Base-by-base conservation (phyloP, 352 stramenopile species). In the Aphanomyces astaci region DNA sequence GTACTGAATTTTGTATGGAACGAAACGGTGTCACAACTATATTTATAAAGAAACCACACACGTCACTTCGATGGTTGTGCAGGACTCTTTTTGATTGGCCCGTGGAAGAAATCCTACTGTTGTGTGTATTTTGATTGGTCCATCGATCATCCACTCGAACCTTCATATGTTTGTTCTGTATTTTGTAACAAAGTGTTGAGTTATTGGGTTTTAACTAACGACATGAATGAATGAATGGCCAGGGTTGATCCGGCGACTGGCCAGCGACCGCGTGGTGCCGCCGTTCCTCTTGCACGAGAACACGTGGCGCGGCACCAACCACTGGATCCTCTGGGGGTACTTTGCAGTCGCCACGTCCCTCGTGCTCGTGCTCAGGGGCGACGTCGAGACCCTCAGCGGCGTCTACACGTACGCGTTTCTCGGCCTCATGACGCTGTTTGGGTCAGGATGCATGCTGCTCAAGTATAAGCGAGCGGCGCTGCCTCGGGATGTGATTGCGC, bases 321-420 rank as follows among this genome's bases (percentile, higher is more conserved):
- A 97, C 77, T 96, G 87, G 74, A 97, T 96, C 60, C 95, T 96
- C 67, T 78, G 97, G 40, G 80, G 86, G 22, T 97, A 96, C 77
- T 96, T 97, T 60, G 53, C 93, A 28, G 80, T 97, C 33, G 78
- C 82, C 13, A 91, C 91, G 19, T 96, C 86, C 48, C 78, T 97
- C 63, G 88, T 96, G 68, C 52, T 96, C 31, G 88, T 97, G 52
- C 79, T 97, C 52, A 78, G 96, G 54, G 90, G 90, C 36, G 86
- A 98, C 73, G 94, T 96, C 5, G 90, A 83, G 71, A 96, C 89
- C 30, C 81, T 98, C 13, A 94, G 86, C 56, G 92, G 92, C 27
- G 94, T 98, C 27, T 98, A 98, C 80, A 97, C 88, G 52, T 97
- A 96, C 75, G 88, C 92, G n/a, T 98, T 98, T 78, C 74, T 98